A percentile compares a stretch with the other conserved stretches of the same genome.
Conservation (phyloP, 2,329 filamentous ascomycete genomes). For the Coniochaeta ligniaria region DNA sequence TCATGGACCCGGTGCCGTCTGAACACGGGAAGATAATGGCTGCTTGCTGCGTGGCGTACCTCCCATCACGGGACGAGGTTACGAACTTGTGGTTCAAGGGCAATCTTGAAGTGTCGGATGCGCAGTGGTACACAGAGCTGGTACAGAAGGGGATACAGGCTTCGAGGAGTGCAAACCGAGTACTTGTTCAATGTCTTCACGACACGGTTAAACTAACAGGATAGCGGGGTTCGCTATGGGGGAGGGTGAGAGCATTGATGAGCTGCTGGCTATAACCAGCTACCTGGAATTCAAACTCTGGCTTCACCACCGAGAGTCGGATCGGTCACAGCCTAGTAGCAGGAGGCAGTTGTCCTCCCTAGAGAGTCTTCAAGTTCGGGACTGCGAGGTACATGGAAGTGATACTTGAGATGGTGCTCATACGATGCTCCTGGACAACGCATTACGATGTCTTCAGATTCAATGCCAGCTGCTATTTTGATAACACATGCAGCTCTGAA, state of each 20-base stretch:
- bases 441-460: not conserved
- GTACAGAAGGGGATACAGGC: constrained; percentile 33
- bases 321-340: no score
- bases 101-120: constrained; percentile 36
- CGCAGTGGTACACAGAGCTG: constrained; percentile 30
- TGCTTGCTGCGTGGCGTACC: constrained; percentile 84
- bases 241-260: not conserved
- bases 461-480: not conserved
- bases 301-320: no score
- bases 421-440: not conserved
- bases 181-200: constrained; percentile 30
- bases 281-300: not conserved
- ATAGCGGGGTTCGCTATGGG: not conserved
- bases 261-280: not conserved
- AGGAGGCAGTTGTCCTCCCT: not conserved
- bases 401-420: not conserved
- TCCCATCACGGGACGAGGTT: constrained; percentile 80
- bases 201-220: constrained; percentile 22
- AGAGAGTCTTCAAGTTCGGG: not conserved
- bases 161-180: constrained; percentile 32
- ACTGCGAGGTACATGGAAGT: not conserved
- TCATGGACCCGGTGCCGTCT: constrained; percentile 76
- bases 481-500: not conserved
- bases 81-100: constrained; percentile 95
- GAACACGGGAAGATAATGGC: constrained; percentile 74